Evolutionary conservation across 2,329 filamentous ascomycete species (phyloP).

Genomic region (Diaporthe helianthi): DNA sequence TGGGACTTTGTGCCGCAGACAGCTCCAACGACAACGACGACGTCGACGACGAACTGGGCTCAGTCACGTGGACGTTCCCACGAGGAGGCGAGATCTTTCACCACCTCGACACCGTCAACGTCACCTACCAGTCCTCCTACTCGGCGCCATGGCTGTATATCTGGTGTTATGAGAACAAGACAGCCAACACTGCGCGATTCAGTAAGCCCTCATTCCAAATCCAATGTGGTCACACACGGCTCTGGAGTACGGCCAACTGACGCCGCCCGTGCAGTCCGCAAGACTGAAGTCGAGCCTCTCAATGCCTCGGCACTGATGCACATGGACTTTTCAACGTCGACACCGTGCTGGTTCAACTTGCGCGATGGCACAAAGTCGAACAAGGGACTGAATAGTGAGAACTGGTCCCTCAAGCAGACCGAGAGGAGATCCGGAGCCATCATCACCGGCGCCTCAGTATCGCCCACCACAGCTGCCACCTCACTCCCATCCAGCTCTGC

Average conservation of each 20-base stretch:
- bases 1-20: background rate
- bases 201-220: background rate
- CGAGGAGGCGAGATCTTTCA: constrained; percentile 20
- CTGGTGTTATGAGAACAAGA: constrained; percentile 5
- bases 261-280: constrained; percentile 4
- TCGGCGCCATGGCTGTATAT: constrained; percentile 8
- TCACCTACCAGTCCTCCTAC: constrained; percentile 18
- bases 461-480: background rate
- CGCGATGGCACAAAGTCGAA: background rate
- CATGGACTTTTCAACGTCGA: constrained; percentile 7
- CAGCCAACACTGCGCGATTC: background rate
- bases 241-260: background rate
- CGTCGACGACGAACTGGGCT: background rate
- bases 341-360: constrained; percentile 22
- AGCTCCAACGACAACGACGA: background rate
- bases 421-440: background rate
- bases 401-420: constrained; percentile 1
- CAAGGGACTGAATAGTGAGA: background rate
- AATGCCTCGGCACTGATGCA: constrained; percentile 3
- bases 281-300: constrained; percentile 5
- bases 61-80: constrained; percentile 14
- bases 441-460: background rate
- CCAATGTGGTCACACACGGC: background rate
- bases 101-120: constrained; percentile 23
- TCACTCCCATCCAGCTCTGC: background rate